Base-by-base conservation (phyloP, 805 yeast genomes). In the Myxozyma geophila region DNA sequence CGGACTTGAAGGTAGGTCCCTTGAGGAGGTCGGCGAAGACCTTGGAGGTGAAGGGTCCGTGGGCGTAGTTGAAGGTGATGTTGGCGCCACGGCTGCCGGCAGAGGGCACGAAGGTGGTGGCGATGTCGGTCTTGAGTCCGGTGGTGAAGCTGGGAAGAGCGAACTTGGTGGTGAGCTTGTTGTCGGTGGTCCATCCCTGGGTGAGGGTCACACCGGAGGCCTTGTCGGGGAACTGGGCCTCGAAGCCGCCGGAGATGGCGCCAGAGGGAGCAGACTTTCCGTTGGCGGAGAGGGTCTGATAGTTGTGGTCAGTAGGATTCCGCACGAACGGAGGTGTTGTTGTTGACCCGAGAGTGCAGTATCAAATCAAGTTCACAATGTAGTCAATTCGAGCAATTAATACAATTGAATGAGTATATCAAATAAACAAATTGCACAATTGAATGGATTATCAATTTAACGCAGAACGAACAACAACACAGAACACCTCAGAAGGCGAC, bases 151-250 rank as follows among this genome's bases (percentile, higher is more conserved):
- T 96, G 64, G 87, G 84, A 74, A 95, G 84, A 83, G 93, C 98
- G 73, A 95, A 84, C 85, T 91, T 93, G 82, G 98, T 90, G 83
- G 86, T 88, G 76, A 95, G 82, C 70, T 88, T 84, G 80, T 93
- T 93, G 79, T 96, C 88, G 73, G 96, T 90, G 82, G 92, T 88
- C 97, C 98, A 92, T 76, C 97, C 97, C 84, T 95, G 98, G 72
- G 97, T 92, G 76, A 95, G 82, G 70, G 97, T 86, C 75, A 95
- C 83, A 70, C 98, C 98, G 67, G 95, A 82, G 68, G 92, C 84
- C 84, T 91, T 91, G 86, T 95, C 99, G 67, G 89, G 80, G 83
- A 88, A 90, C 83, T 90, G 91, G 74, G 96, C 89, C 81, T 95
- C 98, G 64, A 95, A 81, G 75, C 88, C 85, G 72, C 96, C 96